Conservation (phyloP, 805 yeast species). For the Wickerhamiella parazyma region DNA sequence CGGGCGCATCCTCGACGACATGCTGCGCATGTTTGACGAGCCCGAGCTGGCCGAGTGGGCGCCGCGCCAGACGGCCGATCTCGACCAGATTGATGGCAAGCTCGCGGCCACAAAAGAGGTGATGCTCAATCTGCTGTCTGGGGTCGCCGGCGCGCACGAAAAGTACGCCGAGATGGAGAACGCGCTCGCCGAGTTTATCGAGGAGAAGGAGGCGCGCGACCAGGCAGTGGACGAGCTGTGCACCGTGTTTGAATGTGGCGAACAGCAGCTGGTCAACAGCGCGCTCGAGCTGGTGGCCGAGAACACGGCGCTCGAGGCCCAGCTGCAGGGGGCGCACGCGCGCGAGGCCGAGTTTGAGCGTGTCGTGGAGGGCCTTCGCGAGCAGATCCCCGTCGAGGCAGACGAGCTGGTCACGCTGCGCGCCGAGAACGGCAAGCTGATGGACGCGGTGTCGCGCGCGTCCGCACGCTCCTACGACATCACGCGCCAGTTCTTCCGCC, state of each 20-base stretch:
- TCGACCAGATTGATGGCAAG: conserved; percentile 8
- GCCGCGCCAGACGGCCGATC: background rate
- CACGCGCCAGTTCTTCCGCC: conserved; percentile 14
- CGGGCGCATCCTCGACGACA: conserved; percentile 1
- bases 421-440: conserved; percentile 2
- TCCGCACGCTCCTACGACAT: conserved; percentile 12
- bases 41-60: conserved; percentile 9
- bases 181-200: conserved; percentile 1
- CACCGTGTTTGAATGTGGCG: conserved; percentile 1
- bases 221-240: conserved; percentile 2
- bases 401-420: conserved; percentile 3
- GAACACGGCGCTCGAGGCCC: conserved; percentile 9
- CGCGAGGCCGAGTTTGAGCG: conserved; percentile 6
- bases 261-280: conserved; percentile 1
- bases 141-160: conserved; percentile 8
- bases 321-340: conserved; percentile 4
- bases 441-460: conserved; percentile 3
- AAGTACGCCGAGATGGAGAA: conserved; percentile 2
- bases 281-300: conserved; percentile 7
- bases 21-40: conserved; percentile 1
- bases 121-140: conserved; percentile 5
- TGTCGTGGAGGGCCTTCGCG: conserved; percentile 4
- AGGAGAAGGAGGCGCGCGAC: background rate
- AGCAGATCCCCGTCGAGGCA: conserved; percentile 1
- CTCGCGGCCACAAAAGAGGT: background rate